Conservation (phyloP, 768 basidiomycete species). For the Podaxis sp. region DNA sequence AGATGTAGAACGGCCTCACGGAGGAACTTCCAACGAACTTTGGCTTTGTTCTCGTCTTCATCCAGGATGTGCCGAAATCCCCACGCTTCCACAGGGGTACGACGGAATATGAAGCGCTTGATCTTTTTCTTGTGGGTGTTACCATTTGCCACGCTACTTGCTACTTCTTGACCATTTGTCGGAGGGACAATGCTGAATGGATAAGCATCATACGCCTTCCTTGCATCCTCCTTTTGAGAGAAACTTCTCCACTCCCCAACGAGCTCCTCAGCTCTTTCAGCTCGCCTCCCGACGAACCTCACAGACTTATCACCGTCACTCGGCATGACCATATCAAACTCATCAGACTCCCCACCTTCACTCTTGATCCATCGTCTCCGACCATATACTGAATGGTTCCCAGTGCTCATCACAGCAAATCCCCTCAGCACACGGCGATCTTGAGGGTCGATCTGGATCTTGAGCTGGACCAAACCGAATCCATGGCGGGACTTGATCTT, state of each 20-base stretch:
- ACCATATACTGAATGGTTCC: background rate
- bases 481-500: background rate
- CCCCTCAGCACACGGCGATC: background rate
- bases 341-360: background rate
- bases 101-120: background rate
- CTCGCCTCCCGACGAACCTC: background rate
- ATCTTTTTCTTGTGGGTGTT: background rate
- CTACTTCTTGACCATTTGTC: background rate
- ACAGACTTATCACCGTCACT: constrained; percentile 4
- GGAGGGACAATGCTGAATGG: background rate
- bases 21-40: constrained; percentile 15
- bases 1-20: constrained; percentile 5
- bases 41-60: constrained; percentile 14
- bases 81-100: constrained; percentile 11
- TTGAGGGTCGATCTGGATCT: background rate
- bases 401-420: background rate
- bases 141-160: background rate
- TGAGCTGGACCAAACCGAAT: background rate
- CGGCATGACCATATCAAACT: background rate
- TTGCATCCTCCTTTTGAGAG: background rate
- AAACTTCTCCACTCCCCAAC: background rate
- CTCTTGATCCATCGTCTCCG: background rate
- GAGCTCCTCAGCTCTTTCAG: background rate
- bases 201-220: background rate
- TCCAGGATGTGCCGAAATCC: constrained; percentile 23